These are phyloP conservation scores for Zygosaccharomyces pseudorouxii DNA, from an alignment of 805 yeast species.

Conservation along the genomic window DNA sequence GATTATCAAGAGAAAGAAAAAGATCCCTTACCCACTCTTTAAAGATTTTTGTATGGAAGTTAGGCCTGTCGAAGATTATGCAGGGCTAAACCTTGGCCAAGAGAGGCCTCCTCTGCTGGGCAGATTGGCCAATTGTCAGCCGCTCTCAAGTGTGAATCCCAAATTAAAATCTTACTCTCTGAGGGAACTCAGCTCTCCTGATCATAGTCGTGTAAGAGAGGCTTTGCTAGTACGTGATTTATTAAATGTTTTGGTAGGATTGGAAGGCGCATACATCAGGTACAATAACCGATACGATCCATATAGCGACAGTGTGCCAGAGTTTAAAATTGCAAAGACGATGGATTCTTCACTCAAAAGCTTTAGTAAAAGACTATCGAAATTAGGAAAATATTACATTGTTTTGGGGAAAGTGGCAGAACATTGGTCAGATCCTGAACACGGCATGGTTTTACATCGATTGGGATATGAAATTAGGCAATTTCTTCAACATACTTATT, in stretches of 20 bases:
- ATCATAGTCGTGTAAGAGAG: conserved; percentile 61
- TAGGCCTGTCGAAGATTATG: conserved; percentile 28
- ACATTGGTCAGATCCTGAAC: conserved; percentile 46
- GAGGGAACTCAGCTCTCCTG: conserved; percentile 32
- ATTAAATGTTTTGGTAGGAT: conserved; percentile 59
- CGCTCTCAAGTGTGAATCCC: conserved; percentile 30
- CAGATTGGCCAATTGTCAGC: conserved; percentile 35
- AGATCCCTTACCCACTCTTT: background rate
- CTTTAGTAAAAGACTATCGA: conserved; percentile 55
- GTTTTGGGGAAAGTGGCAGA: conserved; percentile 59
- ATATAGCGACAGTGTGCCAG: conserved; percentile 47
- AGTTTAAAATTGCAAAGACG: conserved; percentile 63
- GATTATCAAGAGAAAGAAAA: background rate
- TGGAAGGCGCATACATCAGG: conserved; percentile 74
- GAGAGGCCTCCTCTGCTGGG: conserved; percentile 26
- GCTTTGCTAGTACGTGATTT: conserved; percentile 68
- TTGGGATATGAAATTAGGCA: conserved; percentile 57
- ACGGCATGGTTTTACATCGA: conserved; percentile 72
- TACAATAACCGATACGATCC: conserved; percentile 61
- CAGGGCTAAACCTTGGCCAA: conserved; percentile 13
- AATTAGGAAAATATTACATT: conserved; percentile 58
- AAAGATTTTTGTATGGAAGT: conserved; percentile 19
- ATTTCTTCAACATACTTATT: conserved; percentile 38
- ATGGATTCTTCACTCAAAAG: conserved; percentile 72
- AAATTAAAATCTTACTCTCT: conserved; percentile 44